Base-by-base conservation (phyloP, 495 filamentous ascomycete genomes). In the Aspergillus funiculosus region DNA sequence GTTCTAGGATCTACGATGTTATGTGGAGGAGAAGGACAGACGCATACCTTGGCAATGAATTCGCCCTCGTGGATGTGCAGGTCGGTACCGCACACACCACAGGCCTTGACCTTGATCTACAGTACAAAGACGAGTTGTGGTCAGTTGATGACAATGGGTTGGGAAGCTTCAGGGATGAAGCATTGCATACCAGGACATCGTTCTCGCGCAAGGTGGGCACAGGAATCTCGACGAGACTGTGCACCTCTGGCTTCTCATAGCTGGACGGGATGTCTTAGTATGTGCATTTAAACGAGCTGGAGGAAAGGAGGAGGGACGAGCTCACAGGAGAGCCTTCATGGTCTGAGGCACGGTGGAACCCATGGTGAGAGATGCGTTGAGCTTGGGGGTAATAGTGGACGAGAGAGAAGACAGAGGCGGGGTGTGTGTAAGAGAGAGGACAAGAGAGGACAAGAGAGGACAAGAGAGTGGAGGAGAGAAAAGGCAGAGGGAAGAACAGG, bases 31-130 rank as follows among this genome's bases (percentile, higher is more conserved):
- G 14, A 24, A 49, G n/a, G n/a, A n/a, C n/a, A n/a, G n/a, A n/a
- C n/a, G n/a, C 61, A 42, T 65, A 78, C 74, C 69, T 78, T 74
- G 47, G 76, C 76, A 59, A 78, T 73, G 51, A 79, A 79, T 58
- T 79, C 74, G 51, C 76, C 76, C 44, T 83, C 79, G 53, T 85
- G 80, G 56, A 83, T 85, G 57, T 83, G 81, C 52, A 72, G 45
- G 53, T 79, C 81, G 39, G 81, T 83, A 47, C 81, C 81, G 43
- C 81, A 85, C 46, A 85, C 78, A 71, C 81, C 81, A 46, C 78
- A 83, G 14, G 81, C 81, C 64, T 84, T 83, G 46, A 72, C 67
- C 50, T 71, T 69, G 59, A 72, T 64, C 68, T 68, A 31, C 1
- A 39, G 35, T 17, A 32, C 20, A 10, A 24, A 22, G 17, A 10